phyloP scores from a whole-genome alignment of 495 filamentous ascomycete species.

The Chaetomium cochliodes region DNA sequence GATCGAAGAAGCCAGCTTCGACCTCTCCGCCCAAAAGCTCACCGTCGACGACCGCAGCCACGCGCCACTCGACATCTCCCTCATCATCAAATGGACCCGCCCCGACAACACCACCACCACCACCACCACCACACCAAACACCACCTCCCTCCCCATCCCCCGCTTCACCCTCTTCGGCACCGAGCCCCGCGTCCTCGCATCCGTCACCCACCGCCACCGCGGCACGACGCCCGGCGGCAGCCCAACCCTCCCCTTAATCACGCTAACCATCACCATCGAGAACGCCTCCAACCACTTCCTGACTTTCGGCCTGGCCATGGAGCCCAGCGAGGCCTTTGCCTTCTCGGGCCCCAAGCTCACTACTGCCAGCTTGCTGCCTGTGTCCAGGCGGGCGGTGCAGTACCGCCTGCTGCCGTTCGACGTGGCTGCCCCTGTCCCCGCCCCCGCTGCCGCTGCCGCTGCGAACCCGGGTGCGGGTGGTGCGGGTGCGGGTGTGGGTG shows the following conservation, averaged over 20 bases:
- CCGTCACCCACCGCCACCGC: slow-evolving; percentile 46
- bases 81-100: slow-evolving; percentile 76
- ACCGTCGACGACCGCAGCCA: slow-evolving; percentile 77
- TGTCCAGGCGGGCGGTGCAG: slow-evolving; percentile 66
- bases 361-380: slow-evolving; percentile 72
- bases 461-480: too few relatives aligned
- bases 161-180: slow-evolving; percentile 73
- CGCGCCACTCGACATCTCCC: slow-evolving; percentile 67
- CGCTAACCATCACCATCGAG: slow-evolving; percentile 69
- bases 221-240: slow-evolving; percentile 11
- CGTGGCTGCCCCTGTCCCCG: neutral
- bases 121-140: slow-evolving; percentile 40
- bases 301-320: slow-evolving; percentile 88
- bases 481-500: too few relatives aligned
- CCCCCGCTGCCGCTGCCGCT: neutral
- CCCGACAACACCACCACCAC: neutral
- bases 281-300: slow-evolving; percentile 94
- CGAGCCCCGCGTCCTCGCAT: slow-evolving; percentile 84
- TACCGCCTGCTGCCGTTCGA: slow-evolving; percentile 64
- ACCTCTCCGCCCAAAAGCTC: slow-evolving; percentile 66
- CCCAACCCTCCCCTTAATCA: slow-evolving; percentile 32
- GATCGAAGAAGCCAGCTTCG: slow-evolving; percentile 67
- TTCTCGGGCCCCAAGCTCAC: slow-evolving; percentile 85
- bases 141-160: slow-evolving; percentile 66
- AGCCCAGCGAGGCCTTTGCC: slow-evolving; percentile 86